Evolutionary conservation across 75 land plant species (phyloP), one percentile per base, ranked within the genome.

Genomic region (Pinus tabuliformis): DNA sequence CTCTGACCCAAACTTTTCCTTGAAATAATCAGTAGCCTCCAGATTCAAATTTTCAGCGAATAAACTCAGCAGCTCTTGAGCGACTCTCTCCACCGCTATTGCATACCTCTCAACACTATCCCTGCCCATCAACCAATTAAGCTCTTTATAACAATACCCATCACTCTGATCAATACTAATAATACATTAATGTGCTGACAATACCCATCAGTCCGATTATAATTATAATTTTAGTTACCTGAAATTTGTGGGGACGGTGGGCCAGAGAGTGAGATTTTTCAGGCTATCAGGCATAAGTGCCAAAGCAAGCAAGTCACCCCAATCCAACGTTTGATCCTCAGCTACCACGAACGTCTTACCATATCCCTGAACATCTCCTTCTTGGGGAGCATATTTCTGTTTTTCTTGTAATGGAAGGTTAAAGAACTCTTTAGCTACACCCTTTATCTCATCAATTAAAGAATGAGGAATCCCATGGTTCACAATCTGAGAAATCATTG

Each of bases 361-460:
- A 70, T 82, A 86, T 26, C 85, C 88, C 75, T 80, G 70, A 61
- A 80, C 36, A 13, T 73, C 78, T 22, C 80, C 76, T 62, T 73
- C 75, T 45, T 70, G 72, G 15, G 14, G 14, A 3, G 70, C 77
- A 18, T n/a, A 68, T 9, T 39, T 73, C 28, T 75, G 63, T 75
- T 83, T 86, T 20, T 80, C 82, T 39, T 83, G 56, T 16, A 80
- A 71, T 12, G 88, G 85, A 52, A 83, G 79, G 5, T 54, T 56
- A 45, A 86, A 83, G 66, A 86, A 86, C 16, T 78, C 85, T 24
- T 33, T 6, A 6, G 24, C 68, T 6, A 54, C 56, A 1, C 30
- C 39, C 76, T 74, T 83, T 62, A 86, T 78, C 1, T 36, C 12
- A 39, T 70, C 72, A 12, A 70, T 70, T 8, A 70, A 45, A 45